Evolutionary conservation across 1,139 yeast species (phyloP).

Genomic region (Fermentozyma sake): DNA sequence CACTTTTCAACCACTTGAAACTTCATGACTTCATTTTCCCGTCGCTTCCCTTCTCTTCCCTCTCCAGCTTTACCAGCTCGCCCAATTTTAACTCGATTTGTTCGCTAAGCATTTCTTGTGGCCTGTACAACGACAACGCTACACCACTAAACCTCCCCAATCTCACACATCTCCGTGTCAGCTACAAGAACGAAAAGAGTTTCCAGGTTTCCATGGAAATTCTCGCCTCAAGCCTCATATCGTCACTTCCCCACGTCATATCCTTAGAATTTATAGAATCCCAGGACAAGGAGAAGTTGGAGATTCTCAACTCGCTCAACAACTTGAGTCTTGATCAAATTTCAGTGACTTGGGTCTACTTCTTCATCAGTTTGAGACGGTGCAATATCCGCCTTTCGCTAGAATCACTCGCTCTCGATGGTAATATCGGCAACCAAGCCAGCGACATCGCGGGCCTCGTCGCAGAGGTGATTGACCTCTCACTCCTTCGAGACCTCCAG

Average conservation of each 20-base stretch:
- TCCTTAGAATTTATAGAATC: constrained; percentile 5
- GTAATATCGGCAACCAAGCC: constrained; percentile 12
- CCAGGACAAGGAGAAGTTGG: constrained; percentile 4
- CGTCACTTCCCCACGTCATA: constrained; percentile 1
- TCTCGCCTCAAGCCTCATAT: constrained; percentile 5
- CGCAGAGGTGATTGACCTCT: constrained; percentile 6
- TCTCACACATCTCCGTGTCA: constrained; percentile 4
- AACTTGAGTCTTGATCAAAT: constrained; percentile 4
- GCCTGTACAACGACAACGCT: background rate
- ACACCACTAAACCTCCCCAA: constrained; percentile 3
- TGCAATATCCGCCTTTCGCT: constrained; percentile 6
- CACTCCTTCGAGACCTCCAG: constrained; percentile 9
- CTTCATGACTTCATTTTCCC: constrained; percentile 5
- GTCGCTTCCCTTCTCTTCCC: background rate
- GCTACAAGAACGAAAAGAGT: constrained; percentile 2
- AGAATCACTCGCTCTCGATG: constrained; percentile 13
- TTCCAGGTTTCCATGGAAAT: constrained; percentile 1
- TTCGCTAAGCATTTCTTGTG: constrained; percentile 1
- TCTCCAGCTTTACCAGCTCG: background rate
- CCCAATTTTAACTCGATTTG: background rate
- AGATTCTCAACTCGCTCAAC: constrained; percentile 7
- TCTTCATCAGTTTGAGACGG: constrained; percentile 10
- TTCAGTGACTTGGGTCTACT: constrained; percentile 13
- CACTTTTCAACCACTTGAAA: constrained; percentile 1
- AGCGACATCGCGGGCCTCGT: constrained; percentile 6